Base-by-base conservation (phyloP, 768 basidiomycete species). In the Punctularia strigosozonata region DNA sequence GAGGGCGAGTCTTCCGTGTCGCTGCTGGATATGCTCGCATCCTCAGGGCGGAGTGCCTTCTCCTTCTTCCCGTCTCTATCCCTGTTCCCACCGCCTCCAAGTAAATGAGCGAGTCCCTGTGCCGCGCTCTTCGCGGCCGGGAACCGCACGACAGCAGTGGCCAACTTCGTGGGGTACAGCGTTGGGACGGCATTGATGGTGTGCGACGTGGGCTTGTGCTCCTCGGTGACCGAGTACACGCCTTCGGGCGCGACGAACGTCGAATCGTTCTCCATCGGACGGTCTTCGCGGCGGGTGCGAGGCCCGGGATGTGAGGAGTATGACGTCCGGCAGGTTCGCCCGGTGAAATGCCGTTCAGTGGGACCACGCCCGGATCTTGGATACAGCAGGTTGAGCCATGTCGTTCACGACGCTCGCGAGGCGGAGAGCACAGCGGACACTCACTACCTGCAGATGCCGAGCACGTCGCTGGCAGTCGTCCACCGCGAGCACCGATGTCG, bases 171-270 rank as follows among this genome's bases (percentile, higher is more conserved):
- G 6, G 84, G 78, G 52, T 69, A 75, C 10, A 54, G 42, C 17
- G 57, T 44, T 26, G 49, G 48, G 43, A 61, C 41, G 22, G 57
- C 46, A 36, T 49, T 50, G 41, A 53, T 53, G 33, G 61, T 52
- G 33, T 62, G 49, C 60, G 59, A 37, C 24, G 63, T 54, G 0
- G 82, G 77, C 56, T 79, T 86, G 67, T 84, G 79, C 52, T 89
- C 88, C 49, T 89, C 87, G 14, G 80, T 85, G 54, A 87, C 73
- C 19, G 84, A 80, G 64, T 90, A 90, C 31, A 89, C 84, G 48
- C 87, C 87, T 59, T 90, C 87, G 38, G 87, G 87, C 24, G 87
- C 86, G 32, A 88, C 80, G 58, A 90, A 88, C 20, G 84, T 81
- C 43, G 73, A 71, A 39, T 86, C 84, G 68, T 71, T 83, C 67